Base-by-base conservation (phyloP, 2,329 filamentous ascomycete species). In the Xylaria arbuscula region DNA sequence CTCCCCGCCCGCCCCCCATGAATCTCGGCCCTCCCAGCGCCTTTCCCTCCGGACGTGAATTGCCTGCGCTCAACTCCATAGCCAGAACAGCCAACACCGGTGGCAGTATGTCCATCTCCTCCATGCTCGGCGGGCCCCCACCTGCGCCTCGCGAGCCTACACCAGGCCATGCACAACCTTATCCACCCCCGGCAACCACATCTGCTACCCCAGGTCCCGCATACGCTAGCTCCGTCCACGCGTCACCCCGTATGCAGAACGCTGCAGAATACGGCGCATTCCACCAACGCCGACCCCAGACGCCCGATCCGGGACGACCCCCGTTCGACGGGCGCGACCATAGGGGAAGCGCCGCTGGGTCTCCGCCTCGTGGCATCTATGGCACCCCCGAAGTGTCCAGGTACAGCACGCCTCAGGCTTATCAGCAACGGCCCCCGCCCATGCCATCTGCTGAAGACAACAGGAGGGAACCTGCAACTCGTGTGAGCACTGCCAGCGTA, bases 231-330 rank as follows among this genome's bases (percentile, higher is more conserved):
- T 76, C 85, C 1, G 77, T 88, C 2, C 86, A 88, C 68, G 85
- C 85, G 1, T 89, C 87, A 15, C 87, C 87, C 3, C 81, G 85
- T 48, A 85, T 89, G 81, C 85, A 84, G 66, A 83, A 84, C 32
- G 80, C 87, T 68, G 90, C 92, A 19, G 91, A 91, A 72, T 75
- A 75, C 56, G 65, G 70, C 48, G 69, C 82, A 81, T 60, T 84
- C 86, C 5, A 91, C 87, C 77, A 91, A 87, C 77, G 90, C 70
- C 85, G 91, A 68, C 91, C 91, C 2, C 89, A 92, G 66, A 93
- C 91, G 0, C 92, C 92, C n/a, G 91, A 93, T 53, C 89, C 90
- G 69, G 83, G 85, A 55, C 85, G 87, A 74, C 81, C 70, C 11
- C 56, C 82, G 64, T 88, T 88, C 80, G 83, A 89, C 66, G 56